Base-by-base conservation (phyloP, 2,329 filamentous ascomycete genomes). In the Botrytis tulipae region DNA sequence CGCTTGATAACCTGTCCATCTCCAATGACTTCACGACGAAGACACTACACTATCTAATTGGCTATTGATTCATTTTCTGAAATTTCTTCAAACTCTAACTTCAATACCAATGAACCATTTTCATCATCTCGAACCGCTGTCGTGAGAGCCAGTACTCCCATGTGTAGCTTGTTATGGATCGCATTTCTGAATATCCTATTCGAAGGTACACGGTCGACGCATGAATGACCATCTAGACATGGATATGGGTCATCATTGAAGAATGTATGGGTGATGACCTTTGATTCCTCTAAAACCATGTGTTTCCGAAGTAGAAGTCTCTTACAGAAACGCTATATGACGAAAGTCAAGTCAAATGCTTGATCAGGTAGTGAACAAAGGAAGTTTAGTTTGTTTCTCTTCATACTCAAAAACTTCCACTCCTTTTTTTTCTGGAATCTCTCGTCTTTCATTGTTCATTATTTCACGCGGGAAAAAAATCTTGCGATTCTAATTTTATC, bases 121-220 rank as follows among this genome's bases (percentile, higher is more conserved):
- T 48, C 73, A 59, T 48, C 73, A 35, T 63, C 60, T 57, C 70
- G 74, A 75, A 75, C 74, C 74, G 72, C 75, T 66, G 51, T 54
- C 44, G 60, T 72, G 35, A 37, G 75, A 73, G 76, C 78, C 76
- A 74, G 78, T 61, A 48, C 66, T 71, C 62, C 32, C 42, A 42
- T 57, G 70, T 73, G 71, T 71, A 76, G 70, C 70, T 76, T 78
- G 74, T 77, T 77, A 70, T 72, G 37, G 54, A 69, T 61, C 37
- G 59, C 37, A 25, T 72, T 44, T 67, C 68, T 32, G 18, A 14
- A 46, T 59, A 61, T 76, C 73, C 76, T 78, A 80, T 81, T 80
- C 79, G 78, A 77, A 77, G 78, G 74, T 74, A 78, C 78, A 78
- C 46, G 78, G 78, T 69, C 79, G 73, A 78, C 73, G 73, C 75